Evolutionary conservation across 495 filamentous ascomycete genomes (phyloP), one percentile per base, ranked within the genome.

Genomic region (Aspergillus panamensis): DNA sequence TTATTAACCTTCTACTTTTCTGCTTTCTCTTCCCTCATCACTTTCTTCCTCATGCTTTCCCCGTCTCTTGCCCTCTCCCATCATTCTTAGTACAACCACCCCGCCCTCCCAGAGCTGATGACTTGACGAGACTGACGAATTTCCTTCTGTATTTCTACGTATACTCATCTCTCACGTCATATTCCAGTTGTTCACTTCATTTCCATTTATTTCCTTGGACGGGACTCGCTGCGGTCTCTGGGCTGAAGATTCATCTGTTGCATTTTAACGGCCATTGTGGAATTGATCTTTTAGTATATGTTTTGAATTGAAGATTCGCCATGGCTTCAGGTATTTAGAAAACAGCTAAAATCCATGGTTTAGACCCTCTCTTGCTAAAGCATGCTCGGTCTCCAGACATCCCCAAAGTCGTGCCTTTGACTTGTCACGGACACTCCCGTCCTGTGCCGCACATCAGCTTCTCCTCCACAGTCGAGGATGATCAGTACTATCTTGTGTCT

Each of bases 401-500:
- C n/a, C 80, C 81, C 25, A 87, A 87, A 69, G 83, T 86, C 48
- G 92, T 97, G 40, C 94, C 94, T 50, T 73, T 97, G 62, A 98
- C 94, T 50, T 98, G 94, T 75, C 95, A 97, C 73, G 94, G 94
- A 51, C 94, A 98, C 72, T 96, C 92, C 29, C 87, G 94, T 54
- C 94, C 94, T 2, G 92, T 98, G 62, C 92, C 93, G 13, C 94
- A 98, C 74, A 78, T 98, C 61, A 91, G 84, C 70, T 98, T 97
- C 74, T 97, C 95, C 17, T 84, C 88, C 12, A 82, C 95, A 47
- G 76, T 87, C n/a, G 86, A 92, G 65, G 87, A 93, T 48, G 88
- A 92, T 49, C 84, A 88, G 60, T 97, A 96, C 72, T 97, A 96
- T 68, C 74, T 97, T 61, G 92, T 97, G 53, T 96, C 93, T n/a